Evolutionary conservation across 176 grass and related monocot genomes (phyloP), one percentile per base, ranked within the genome.

Genomic region (Aegilops longissima): DNA sequence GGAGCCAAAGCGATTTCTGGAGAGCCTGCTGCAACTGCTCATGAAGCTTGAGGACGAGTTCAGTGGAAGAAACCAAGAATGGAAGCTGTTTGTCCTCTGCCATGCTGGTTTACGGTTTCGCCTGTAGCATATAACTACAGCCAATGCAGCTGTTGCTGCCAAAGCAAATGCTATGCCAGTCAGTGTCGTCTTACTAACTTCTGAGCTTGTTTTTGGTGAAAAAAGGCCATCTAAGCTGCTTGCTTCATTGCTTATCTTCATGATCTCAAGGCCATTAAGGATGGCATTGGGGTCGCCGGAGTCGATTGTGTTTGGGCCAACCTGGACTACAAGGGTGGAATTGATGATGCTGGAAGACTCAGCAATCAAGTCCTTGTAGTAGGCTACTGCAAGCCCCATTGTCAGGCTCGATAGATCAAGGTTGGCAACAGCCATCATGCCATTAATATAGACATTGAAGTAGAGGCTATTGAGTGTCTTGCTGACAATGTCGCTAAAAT

Each of bases 401-500:
- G 96, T 98, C 80, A 95, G 40, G 78, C 89, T 90, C 9, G 96
- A 98, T 23, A 98, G 88, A 61, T 98, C 93, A 12, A 95, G 86
- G 69, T 87, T 91, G 38, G 93, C 58, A 31, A 77, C 74, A 89
- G 83, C 96, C 88, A 92, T 93, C 69, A 92, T 80, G 76, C 83
- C 93, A 80, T 98, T 98, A 34, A 98, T 80, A 79, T 95, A 98
- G 33, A 95, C 96, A 83, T 91, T 93, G 87, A 95, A 98, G 84
- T 92, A 95, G 73, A 95, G 91, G 80, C 87, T 90, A 86, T 92
- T 92, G 64, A 98, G 89, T 86, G 86, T 88, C 88, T 93, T 92
- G 86, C 96, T 95, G 36, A 98, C 84, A 89, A 98, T 95, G 35
- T 95, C 93, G 66, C 96, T 93, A 74, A 98, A 98, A 81, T 98